Percentiles rank a stretch among this genome's conserved stretches.
phyloP scores from a whole-genome alignment of 257 asterid species.

The Solanum bulbocastanum region DNA sequence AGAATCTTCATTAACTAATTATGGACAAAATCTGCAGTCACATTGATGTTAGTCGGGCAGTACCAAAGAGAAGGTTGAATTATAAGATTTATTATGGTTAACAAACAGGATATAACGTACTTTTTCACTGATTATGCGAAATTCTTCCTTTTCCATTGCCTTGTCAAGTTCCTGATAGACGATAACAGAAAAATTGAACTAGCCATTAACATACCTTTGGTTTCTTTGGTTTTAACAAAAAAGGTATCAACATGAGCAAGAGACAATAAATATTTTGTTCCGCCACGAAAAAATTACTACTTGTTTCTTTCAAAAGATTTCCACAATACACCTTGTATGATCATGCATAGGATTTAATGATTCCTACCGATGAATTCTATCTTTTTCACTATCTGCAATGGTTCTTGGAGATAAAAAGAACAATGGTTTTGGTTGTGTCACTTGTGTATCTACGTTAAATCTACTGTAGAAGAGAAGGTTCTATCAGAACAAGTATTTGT shows the following conservation, averaged over 20 bases:
- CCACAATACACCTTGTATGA: not conserved
- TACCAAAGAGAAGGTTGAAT: not conserved
- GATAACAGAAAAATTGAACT: not conserved
- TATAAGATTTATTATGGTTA: not conserved
- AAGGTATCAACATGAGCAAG: not conserved
- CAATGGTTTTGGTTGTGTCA: not conserved
- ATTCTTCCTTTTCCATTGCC: constrained; percentile 5
- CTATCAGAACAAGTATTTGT: not conserved
- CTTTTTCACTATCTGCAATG: not conserved
- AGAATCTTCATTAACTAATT: not conserved
- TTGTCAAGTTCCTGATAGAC: not conserved
- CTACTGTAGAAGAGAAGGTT: not conserved
- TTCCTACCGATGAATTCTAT: not conserved
- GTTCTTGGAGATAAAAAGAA: not conserved
- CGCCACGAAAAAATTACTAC: not conserved
- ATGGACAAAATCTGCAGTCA: not conserved
- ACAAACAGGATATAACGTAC: not conserved
- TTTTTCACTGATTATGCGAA: not conserved
- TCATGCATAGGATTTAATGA: not conserved
- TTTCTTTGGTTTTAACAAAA: not conserved
- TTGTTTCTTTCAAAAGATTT: not conserved
- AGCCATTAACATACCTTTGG: not conserved
- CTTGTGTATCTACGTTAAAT: not conserved
- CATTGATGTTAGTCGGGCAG: not conserved
- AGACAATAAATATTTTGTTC: not conserved